Percentiles rank a stretch among this genome's conserved stretches.
These are phyloP conservation scores for Boeremia lycopersici DNA, from an alignment of 2,329 filamentous ascomycete species.

Conservation along the genomic window DNA sequence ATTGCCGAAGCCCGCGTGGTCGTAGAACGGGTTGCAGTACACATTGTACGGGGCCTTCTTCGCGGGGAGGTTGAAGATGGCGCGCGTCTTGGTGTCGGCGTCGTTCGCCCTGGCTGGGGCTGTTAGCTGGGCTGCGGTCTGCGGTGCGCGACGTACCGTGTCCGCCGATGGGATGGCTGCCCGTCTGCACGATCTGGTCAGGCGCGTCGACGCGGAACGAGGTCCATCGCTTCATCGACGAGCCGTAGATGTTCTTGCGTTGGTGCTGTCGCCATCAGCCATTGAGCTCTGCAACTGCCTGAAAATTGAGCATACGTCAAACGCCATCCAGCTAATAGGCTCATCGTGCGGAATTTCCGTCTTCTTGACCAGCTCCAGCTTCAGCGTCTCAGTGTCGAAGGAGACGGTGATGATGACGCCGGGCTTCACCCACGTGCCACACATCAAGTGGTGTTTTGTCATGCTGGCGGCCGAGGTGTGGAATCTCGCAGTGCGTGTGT, in stretches of 20 bases:
- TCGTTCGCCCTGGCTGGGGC: conserved; percentile 68
- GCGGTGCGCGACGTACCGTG: conserved; percentile 64
- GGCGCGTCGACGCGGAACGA: conserved; percentile 79
- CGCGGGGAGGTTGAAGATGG: conserved; percentile 85
- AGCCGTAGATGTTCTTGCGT: conserved; percentile 84
- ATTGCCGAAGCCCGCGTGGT: conserved; percentile 80
- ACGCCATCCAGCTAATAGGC: conserved; percentile 93
- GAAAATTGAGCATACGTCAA: conserved; percentile 66
- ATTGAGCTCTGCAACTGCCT: background rate
- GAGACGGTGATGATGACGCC: conserved; percentile 88
- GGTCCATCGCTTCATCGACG: conserved; percentile 93
- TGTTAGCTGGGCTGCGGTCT: background rate
- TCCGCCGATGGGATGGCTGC: conserved; percentile 75
- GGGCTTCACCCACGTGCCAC: conserved; percentile 88
- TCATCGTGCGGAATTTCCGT: conserved; percentile 82
- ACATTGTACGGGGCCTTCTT: conserved; percentile 78
- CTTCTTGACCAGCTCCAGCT: conserved; percentile 76
- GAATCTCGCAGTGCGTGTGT: conserved; percentile 1
- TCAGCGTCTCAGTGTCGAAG: conserved; percentile 82
- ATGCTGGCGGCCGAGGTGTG: conserved; percentile 21
- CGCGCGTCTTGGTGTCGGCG: conserved; percentile 77
- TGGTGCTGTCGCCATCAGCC: conserved; percentile 63
- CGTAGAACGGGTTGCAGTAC: conserved; percentile 91
- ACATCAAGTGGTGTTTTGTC: conserved; percentile 91
- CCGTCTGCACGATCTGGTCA: conserved; percentile 74